Percentiles rank a stretch among this genome's conserved stretches.
These are phyloP conservation scores for Eucalyptus camaldulensis DNA, from an alignment of 345 rosid genomes.

Conservation along the genomic window DNA sequence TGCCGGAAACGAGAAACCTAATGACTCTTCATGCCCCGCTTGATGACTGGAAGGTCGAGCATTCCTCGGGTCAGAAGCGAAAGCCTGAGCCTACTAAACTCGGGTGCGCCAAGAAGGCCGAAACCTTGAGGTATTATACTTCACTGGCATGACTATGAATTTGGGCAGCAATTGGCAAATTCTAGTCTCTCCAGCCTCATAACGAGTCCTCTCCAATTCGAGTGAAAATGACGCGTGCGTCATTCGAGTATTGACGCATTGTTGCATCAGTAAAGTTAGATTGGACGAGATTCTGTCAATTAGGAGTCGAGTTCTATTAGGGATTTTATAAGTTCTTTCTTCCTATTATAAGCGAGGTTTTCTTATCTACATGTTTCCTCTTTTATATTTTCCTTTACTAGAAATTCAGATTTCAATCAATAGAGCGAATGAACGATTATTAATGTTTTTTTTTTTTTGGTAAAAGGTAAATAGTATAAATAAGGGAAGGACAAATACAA, in stretches of 20 bases:
- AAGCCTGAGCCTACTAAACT: not conserved
- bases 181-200: not conserved
- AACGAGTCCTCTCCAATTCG: not conserved
- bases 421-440: not conserved
- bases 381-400: not conserved
- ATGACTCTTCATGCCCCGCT: not conserved
- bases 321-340: not conserved
- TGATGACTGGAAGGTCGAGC: not conserved
- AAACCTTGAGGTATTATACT: not conserved
- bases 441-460: too few relatives aligned
- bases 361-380: not conserved
- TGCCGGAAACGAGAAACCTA: not conserved
- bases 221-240: not conserved
- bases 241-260: not conserved
- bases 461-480: too few relatives aligned
- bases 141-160: not conserved
- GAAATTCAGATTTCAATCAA: not conserved
- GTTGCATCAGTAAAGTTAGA: not conserved
- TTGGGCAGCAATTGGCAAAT: not conserved
- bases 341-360: not conserved
- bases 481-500: too few relatives aligned
- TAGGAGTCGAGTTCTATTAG: not conserved
- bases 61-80: not conserved
- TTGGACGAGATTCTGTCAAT: not conserved
- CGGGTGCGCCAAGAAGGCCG: not conserved